Evolutionary conservation across 73 alveolate species (phyloP).

Genomic region (Symbiodinium natans): DNA sequence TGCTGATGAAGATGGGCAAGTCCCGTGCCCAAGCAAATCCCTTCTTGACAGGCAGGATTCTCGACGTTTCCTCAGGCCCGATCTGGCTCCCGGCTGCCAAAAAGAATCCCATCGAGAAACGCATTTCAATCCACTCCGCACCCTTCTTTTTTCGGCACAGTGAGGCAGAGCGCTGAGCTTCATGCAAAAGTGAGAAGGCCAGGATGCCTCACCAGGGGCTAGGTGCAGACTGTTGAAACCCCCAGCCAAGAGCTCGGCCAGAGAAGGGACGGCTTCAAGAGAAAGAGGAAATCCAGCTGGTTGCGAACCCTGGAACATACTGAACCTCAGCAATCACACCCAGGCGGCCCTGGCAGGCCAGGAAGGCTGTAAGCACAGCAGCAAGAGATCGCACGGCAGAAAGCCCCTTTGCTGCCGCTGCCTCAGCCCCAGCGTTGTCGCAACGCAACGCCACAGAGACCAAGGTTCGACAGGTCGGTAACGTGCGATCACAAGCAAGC

Average conservation of each 20-base stretch:
- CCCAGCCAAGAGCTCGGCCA: too few relatives aligned
- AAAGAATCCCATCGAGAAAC: too few relatives aligned
- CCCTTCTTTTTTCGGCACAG: too few relatives aligned
- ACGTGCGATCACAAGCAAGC: neutral
- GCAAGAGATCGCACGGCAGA: neutral
- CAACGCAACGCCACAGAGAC: neutral
- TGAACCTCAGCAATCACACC: neutral
- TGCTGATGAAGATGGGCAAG: neutral
- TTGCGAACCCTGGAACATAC: neutral
- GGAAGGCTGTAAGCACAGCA: neutral
- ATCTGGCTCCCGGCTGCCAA: neutral
- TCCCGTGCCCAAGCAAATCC: neutral
- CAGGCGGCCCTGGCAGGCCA: neutral
- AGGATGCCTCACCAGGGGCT: too few relatives aligned
- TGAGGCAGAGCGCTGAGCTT: too few relatives aligned
- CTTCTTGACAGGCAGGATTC: neutral
- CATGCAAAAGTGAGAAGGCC: too few relatives aligned
- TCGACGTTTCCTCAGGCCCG: neutral
- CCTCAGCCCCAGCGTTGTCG: neutral
- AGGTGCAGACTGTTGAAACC: too few relatives aligned
- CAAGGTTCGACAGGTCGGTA: neutral
- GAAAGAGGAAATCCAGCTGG: too few relatives aligned
- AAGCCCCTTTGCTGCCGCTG: neutral
- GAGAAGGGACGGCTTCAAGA: too few relatives aligned
- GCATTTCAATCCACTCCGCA: too few relatives aligned